phyloP scores from a whole-genome alignment of 1,139 yeast species.

The Schwanniomyces etchellsii region DNA sequence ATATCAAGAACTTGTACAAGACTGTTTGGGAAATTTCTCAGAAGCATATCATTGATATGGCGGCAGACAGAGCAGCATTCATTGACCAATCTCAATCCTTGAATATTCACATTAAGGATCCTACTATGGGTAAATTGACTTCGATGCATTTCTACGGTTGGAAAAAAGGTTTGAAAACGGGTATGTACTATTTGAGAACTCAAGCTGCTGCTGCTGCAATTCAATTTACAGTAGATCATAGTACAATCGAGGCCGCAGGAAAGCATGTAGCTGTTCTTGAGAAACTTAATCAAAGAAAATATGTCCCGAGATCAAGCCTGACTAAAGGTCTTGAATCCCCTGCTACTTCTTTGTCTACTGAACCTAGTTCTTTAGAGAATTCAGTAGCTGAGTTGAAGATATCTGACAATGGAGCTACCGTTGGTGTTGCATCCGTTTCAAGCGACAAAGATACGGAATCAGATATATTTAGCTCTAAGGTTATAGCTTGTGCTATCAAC shows the following conservation, averaged over 20 bases:
- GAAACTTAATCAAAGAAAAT: constrained; percentile 51
- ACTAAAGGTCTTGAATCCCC: constrained; percentile 7
- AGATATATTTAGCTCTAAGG: constrained; percentile 89
- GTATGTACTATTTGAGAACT: constrained; percentile 90
- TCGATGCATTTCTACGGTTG: constrained; percentile 97
- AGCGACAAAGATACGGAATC: constrained; percentile 25
- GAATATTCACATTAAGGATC: constrained; percentile 79
- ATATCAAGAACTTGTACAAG: constrained; percentile 73
- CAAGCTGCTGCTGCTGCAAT: constrained; percentile 62
- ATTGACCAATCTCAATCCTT: constrained; percentile 93
- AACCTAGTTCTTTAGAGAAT: constrained; percentile 45
- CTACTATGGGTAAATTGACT: constrained; percentile 92
- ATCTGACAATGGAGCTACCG: constrained; percentile 11
- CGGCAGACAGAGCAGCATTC: constrained; percentile 90
- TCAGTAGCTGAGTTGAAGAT: constrained; percentile 43
- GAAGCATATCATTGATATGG: constrained; percentile 83
- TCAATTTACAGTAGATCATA: constrained; percentile 52
- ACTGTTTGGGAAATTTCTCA: constrained; percentile 98
- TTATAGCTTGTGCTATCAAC: constrained; percentile 91
- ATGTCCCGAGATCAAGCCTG: constrained; percentile 29
- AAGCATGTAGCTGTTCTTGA: constrained; percentile 47
- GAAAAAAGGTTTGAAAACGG: constrained; percentile 95
- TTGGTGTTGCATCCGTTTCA: constrained; percentile 13
- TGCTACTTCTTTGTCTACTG: constrained; percentile 25
- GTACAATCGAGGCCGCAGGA: constrained; percentile 38